A percentile compares a stretch with the other conserved stretches of the same genome.
These are phyloP conservation scores for Syzygium syzygioides DNA, from an alignment of 441 rosid species.

Conservation along the genomic window DNA sequence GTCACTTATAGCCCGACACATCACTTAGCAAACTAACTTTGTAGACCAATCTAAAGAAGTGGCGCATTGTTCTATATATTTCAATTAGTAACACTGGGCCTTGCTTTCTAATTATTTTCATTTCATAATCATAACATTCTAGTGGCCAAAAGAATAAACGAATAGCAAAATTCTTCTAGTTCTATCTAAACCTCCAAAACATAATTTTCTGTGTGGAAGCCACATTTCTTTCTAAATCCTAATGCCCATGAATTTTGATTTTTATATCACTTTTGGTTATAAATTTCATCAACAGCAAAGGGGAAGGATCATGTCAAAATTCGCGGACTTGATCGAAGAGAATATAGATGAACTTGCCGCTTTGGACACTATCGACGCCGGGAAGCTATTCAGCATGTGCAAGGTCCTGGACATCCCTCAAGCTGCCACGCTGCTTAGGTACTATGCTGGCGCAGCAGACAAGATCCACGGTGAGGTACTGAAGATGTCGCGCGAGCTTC, in stretches of 20 bases:
- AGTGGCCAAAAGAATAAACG: not conserved
- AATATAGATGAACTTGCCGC: conserved; percentile 60
- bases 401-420: conserved; percentile 51
- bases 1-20: not conserved
- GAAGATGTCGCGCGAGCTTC: conserved; percentile 51
- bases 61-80: not conserved
- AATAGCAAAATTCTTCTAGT: not conserved
- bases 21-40: not conserved
- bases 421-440: conserved; percentile 30
- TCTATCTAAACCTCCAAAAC: not conserved
- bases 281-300: conserved; percentile 38
- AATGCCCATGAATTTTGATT: not conserved
- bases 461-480: conserved; percentile 76
- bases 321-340: conserved; percentile 58
- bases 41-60: not conserved
- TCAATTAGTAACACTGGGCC: not conserved
- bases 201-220: not conserved
- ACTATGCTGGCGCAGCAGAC: conserved; percentile 88
- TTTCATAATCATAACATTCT: not conserved
- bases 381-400: conserved; percentile 38
- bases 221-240: not conserved
- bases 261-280: not conserved
- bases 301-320: conserved; percentile 52
- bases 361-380: conserved; percentile 62
- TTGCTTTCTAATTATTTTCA: not conserved